These are phyloP conservation scores for Xylaria intraflava DNA, from an alignment of 495 filamentous ascomycete species.

Conservation along the genomic window DNA sequence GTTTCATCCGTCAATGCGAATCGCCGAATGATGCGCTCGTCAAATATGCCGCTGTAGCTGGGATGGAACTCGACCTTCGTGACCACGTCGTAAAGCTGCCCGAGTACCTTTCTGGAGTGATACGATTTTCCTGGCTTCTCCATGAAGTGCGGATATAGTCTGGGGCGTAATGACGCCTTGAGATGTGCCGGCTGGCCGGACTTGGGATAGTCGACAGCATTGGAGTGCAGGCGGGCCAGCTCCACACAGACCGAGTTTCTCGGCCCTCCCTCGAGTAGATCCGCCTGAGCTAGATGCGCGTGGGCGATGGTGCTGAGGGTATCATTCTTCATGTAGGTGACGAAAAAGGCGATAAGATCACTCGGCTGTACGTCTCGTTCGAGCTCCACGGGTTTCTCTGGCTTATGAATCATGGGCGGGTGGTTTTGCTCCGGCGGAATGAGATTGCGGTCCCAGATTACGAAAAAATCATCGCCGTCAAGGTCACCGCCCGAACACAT, in stretches of 20 bases:
- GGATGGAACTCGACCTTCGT: constrained; percentile 61
- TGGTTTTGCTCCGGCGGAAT: constrained; percentile 63
- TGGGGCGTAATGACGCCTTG: constrained; percentile 51
- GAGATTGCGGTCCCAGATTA: constrained; percentile 83
- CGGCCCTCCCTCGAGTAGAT: constrained; percentile 55
- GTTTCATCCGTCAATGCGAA: constrained; percentile 48
- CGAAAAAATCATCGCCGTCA: constrained; percentile 91
- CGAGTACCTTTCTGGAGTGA: constrained; percentile 65
- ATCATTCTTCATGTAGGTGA: constrained; percentile 91
- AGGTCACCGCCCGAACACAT: constrained; percentile 97
- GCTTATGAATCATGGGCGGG: constrained; percentile 65
- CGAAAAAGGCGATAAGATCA: constrained; percentile 79
- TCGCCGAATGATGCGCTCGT: constrained; percentile 64
- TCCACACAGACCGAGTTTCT: constrained; percentile 62
- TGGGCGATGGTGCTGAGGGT: constrained; percentile 70
- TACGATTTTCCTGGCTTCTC: constrained; percentile 63
- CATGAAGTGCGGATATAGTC: constrained; percentile 84
- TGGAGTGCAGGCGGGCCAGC: constrained; percentile 78
- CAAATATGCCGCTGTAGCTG: constrained; percentile 62
- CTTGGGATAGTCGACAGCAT: constrained; percentile 90
- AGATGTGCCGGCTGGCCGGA: constrained; percentile 72
- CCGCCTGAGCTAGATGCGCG: constrained; percentile 75
- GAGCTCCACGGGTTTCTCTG: constrained; percentile 44
- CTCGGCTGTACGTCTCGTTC: constrained; percentile 54
- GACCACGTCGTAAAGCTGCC: constrained; percentile 70